These are phyloP conservation scores for Lodderomyces jiufengensis DNA, from an alignment of 1,139 yeast genomes.

Conservation along the genomic window DNA sequence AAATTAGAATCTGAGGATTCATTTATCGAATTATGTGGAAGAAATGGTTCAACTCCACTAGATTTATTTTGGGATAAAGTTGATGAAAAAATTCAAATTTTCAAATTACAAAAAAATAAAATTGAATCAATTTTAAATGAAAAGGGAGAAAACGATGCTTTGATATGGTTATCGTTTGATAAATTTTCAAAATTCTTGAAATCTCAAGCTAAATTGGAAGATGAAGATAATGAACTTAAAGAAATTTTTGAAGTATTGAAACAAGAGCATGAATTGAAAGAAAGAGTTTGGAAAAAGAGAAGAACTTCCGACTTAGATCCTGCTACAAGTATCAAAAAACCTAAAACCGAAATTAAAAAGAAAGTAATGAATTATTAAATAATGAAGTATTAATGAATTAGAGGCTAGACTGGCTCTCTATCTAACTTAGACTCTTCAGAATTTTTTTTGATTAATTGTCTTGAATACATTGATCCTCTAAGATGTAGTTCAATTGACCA, in stretches of 20 bases:
- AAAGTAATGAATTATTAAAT: not conserved
- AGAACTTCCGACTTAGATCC: not conserved
- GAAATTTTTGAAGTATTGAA: conserved; percentile 3
- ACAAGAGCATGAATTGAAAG: conserved; percentile 1
- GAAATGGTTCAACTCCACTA: conserved; percentile 75
- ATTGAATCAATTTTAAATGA: conserved; percentile 41
- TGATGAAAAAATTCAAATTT: conserved; percentile 55
- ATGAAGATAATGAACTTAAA: conserved; percentile 1
- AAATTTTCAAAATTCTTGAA: conserved; percentile 19
- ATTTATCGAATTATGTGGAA: conserved; percentile 64
- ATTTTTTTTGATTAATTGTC: no score
- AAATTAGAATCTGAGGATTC: conserved; percentile 53
- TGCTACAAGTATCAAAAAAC: not conserved
- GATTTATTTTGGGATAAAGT: conserved; percentile 77
- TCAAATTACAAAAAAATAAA: conserved; percentile 59
- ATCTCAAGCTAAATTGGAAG: conserved; percentile 1
- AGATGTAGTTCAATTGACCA: no score
- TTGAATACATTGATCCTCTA: no score
- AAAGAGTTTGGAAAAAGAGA: conserved; percentile 2
- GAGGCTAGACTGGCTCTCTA: no score
- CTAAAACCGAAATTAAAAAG: not conserved
- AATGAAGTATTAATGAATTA: no score
- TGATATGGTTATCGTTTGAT: conserved; percentile 19
- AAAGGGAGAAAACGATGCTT: conserved; percentile 7
- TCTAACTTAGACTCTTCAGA: no score